Evolutionary conservation across 2,329 filamentous ascomycete genomes (phyloP).

Genomic region (Moelleriella libera): DNA sequence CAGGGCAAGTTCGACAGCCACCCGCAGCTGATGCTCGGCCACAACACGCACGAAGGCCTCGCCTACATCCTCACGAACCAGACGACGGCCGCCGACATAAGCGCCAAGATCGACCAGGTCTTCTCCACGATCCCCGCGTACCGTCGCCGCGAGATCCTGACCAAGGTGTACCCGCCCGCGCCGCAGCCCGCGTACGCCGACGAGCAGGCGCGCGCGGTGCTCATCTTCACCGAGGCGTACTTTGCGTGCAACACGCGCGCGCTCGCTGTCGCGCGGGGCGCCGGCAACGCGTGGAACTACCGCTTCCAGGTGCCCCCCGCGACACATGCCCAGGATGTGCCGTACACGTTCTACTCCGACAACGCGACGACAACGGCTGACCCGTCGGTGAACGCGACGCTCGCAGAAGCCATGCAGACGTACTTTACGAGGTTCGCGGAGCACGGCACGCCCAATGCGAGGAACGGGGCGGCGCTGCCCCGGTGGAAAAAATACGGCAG

Average conservation of each 20-base stretch:
- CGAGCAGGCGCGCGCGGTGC: constrained; percentile 16
- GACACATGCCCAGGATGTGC: constrained; percentile 33
- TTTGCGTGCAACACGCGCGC: constrained; percentile 38
- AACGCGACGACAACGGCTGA: constrained; percentile 11
- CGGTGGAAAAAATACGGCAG: constrained; percentile 4
- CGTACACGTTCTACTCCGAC: constrained; percentile 34
- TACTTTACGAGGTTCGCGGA: constrained; percentile 17
- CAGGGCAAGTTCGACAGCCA: constrained; percentile 14
- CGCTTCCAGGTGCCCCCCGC: constrained; percentile 34
- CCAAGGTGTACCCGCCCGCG: constrained; percentile 10
- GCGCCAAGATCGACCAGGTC: constrained; percentile 18
- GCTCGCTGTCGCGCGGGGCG: constrained; percentile 27
- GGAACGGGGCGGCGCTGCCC: background rate
- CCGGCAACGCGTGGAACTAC: constrained; percentile 30
- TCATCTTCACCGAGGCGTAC: constrained; percentile 23
- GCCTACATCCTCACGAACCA: constrained; percentile 28
- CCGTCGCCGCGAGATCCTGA: constrained; percentile 15
- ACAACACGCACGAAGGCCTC: constrained; percentile 36
- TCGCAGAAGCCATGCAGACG: constrained; percentile 11
- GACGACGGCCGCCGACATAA: constrained; percentile 21
- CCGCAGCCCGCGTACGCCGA: constrained; percentile 2
- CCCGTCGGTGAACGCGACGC: constrained; percentile 8
- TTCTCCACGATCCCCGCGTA: constrained; percentile 7
- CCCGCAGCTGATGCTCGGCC: constrained; percentile 8
- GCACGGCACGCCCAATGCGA: constrained; percentile 12